phyloP scores from a whole-genome alignment of 2,329 filamentous ascomycete genomes.

The Coniochaeta ligniaria region DNA sequence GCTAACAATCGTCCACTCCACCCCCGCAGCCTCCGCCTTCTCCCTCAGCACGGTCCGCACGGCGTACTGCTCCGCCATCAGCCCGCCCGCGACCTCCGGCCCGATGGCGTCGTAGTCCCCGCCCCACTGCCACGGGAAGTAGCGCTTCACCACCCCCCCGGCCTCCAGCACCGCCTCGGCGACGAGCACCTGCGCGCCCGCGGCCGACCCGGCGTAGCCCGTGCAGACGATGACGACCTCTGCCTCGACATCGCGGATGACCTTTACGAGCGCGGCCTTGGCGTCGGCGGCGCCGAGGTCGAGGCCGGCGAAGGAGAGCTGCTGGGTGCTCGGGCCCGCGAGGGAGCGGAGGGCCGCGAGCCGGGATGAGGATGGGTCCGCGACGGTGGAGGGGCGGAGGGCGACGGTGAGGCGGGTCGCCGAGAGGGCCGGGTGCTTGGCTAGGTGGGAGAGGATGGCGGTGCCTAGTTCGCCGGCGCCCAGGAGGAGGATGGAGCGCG shows the following conservation, averaged over 20 bases:
- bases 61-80: not conserved
- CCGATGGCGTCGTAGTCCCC: not conserved
- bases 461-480: constrained; percentile 1
- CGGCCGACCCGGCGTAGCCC: not conserved
- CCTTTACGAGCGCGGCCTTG: not conserved
- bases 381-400: not conserved
- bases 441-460: not conserved
- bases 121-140: constrained; percentile 1
- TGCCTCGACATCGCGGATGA: not conserved
- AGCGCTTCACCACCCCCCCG: not conserved
- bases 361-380: not conserved
- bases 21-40: not conserved
- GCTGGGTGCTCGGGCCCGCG: not conserved
- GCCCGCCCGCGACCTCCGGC: not conserved
- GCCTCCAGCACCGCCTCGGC: not conserved
- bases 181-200: not conserved
- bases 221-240: not conserved
- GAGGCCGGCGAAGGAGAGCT: not conserved
- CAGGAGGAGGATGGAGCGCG: not conserved
- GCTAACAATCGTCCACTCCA: constrained; percentile 1
- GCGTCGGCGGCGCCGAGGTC: not conserved
- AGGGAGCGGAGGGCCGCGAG: not conserved
- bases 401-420: not conserved
- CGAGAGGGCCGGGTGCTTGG: not conserved
- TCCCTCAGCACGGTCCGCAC: not conserved